These are phyloP conservation scores for Phylloporus arenicola DNA, from an alignment of 768 basidiomycete species.

Conservation along the genomic window DNA sequence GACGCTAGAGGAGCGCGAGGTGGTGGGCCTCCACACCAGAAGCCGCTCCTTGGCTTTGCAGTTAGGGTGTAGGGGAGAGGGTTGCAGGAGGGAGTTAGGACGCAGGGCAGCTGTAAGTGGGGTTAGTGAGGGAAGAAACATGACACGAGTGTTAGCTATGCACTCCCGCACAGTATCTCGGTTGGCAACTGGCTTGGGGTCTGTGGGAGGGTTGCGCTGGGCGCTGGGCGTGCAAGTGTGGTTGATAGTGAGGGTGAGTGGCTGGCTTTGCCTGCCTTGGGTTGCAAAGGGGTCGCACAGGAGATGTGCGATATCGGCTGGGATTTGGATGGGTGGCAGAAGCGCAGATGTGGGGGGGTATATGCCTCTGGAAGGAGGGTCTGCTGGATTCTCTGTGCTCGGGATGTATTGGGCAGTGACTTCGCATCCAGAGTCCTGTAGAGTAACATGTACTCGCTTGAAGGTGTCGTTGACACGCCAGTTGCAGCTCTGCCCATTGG, in stretches of 20 bases:
- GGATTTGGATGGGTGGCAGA: not conserved
- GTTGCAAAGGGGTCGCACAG: not conserved
- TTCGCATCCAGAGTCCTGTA: constrained; percentile 1
- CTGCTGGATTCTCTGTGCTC: constrained; percentile 7
- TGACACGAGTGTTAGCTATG: no score
- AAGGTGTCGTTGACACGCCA: constrained; percentile 25
- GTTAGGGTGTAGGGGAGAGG: no score
- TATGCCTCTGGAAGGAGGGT: not conserved
- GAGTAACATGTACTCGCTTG: constrained; percentile 15
- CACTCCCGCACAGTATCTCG: no score
- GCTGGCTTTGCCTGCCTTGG: not conserved
- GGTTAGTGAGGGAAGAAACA: no score
- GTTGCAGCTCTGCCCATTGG: constrained; percentile 28
- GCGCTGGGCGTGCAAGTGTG: no score
- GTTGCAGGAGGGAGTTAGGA: no score
- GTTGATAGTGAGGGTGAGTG: not conserved
- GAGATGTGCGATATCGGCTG: not conserved
- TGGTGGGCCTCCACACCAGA: no score
- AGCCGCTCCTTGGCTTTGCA: no score
- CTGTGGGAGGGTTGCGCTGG: no score
- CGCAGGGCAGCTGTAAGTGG: not conserved
- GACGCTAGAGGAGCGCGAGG: no score
- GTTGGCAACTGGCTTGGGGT: no score
- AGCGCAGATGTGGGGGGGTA: not conserved
- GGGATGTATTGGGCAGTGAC: constrained; percentile 8